Evolutionary conservation across 257 asterid genomes (phyloP).

Genomic region (Cruciata laevipes): DNA sequence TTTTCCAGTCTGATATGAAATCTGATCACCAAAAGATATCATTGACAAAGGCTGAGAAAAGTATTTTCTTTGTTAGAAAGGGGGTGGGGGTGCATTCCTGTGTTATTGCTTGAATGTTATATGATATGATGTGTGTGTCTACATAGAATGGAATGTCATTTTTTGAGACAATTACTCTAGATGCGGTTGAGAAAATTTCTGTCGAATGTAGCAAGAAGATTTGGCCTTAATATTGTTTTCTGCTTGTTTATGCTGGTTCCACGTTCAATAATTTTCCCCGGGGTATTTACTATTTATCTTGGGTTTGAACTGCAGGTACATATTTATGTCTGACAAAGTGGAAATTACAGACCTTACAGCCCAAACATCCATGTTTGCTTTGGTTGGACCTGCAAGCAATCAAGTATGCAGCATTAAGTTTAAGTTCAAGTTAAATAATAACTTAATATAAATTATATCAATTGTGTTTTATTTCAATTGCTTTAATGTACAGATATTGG

Average conservation of each 20-base stretch:
- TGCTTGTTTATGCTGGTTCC: neutral
- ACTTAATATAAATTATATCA: constrained; percentile 13
- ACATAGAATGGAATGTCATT: neutral
- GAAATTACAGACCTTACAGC: constrained; percentile 77
- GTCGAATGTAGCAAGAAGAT: neutral
- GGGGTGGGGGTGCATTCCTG: neutral
- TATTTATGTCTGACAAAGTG: constrained; percentile 88
- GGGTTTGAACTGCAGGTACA: constrained; percentile 48
- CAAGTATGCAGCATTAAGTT: constrained; percentile 35
- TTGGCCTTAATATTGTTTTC: neutral
- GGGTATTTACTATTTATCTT: constrained; percentile 9
- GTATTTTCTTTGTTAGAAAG: neutral
- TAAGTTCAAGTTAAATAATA: constrained; percentile 4
- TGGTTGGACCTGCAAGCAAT: constrained; percentile 74
- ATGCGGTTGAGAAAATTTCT: neutral
- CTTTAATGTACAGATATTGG: constrained; percentile 58
- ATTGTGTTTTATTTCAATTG: constrained; percentile 16
- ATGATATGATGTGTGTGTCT: neutral
- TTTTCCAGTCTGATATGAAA: neutral
- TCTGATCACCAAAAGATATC: neutral
- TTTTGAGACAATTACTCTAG: neutral
- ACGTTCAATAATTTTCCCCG: neutral
- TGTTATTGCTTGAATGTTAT: neutral
- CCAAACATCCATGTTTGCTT: constrained; percentile 68
- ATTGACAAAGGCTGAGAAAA: neutral